Evolutionary conservation across 176 grass and related monocot species (phyloP).

Genomic region (Puccinellia tenuiflora): DNA sequence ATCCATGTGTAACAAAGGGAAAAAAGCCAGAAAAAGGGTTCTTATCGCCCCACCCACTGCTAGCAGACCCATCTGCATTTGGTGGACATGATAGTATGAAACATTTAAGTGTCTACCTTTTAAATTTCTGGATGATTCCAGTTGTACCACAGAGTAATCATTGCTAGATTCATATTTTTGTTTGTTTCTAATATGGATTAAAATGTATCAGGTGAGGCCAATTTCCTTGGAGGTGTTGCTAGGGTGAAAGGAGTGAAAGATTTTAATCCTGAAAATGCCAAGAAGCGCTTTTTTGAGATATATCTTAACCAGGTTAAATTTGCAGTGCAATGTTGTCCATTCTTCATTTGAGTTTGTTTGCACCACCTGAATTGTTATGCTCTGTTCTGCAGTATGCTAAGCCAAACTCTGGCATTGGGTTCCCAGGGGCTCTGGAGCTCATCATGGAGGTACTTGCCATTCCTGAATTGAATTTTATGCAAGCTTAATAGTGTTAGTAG

Average conservation of each 20-base stretch:
- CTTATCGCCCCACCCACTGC: background rate
- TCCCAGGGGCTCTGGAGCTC: conserved; percentile 86
- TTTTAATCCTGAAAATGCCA: conserved; percentile 70
- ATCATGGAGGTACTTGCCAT: conserved; percentile 66
- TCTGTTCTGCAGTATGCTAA: conserved; percentile 72
- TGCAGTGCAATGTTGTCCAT: background rate
- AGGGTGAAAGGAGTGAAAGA: conserved; percentile 72
- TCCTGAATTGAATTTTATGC: conserved; percentile 4
- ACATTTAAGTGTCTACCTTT: background rate
- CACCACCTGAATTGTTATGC: conserved; percentile 26
- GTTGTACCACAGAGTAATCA: background rate
- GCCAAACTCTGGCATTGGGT: conserved; percentile 85
- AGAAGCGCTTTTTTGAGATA: conserved; percentile 85
- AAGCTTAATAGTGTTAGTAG: background rate
- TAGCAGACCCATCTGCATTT: background rate
- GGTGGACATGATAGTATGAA: background rate
- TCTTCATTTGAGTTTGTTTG: conserved; percentile 6
- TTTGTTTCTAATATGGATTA: conserved; percentile 1
- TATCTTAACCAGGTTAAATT: conserved; percentile 77
- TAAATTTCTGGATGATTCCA: background rate
- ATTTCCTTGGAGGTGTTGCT: conserved; percentile 94
- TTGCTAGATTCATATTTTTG: background rate
- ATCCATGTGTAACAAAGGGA: background rate
- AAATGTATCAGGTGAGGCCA: conserved; percentile 73
- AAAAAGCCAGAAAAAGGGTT: background rate